Evolutionary conservation across 305 asterid genomes (phyloP), one percentile per base, ranked within the genome.

Genomic region (Caryopteris hybrid): DNA sequence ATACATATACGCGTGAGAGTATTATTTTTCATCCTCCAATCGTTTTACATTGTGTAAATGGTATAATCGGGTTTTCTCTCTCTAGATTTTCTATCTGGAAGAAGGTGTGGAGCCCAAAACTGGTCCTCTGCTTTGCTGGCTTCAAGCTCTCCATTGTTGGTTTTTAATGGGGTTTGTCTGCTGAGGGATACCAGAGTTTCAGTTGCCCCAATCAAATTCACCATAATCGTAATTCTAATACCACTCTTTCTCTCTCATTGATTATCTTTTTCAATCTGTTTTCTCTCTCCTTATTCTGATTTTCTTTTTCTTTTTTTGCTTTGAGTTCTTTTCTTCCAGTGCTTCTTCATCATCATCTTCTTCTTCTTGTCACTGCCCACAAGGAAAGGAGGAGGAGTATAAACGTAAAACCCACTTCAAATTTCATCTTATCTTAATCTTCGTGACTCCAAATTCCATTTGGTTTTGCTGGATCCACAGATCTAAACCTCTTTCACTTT

Each of bases 71-170:
- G 36, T 14, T 67, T 23, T 73, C 73, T 69, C 64, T 68, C 61
- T 66, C 70, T 68, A 51, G 65, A 61, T 18, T 74, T 71, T 79
- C 64, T 67, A 6, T 70, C 57, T 53, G 72, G 50, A 67, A 70
- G 68, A 73, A 51, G 41, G 74, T 29, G 88, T 86, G 95, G 97
- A 75, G 78, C 95, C 97, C 92, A 74, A 21, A 68, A 59, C 74
- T 77, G 89, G 92, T 88, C 95, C 87, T 70, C 62, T 80, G 88
- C 95, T 79, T 81, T 74, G 95, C 93, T 88, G 96, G 87, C 86
- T 85, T 61, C 65, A 77, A 86, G 85, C 87, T 86, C 88, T 77
- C 76, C 79, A 38, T 82, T 79, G 83, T 78, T 88, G 85, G 84
- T 79, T 90, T 77, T 82, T 90, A 83, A 83, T 80, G 85, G 85